Conservation (phyloP, 164 flowering plant species). For the Aristolochia fimbriata region DNA sequence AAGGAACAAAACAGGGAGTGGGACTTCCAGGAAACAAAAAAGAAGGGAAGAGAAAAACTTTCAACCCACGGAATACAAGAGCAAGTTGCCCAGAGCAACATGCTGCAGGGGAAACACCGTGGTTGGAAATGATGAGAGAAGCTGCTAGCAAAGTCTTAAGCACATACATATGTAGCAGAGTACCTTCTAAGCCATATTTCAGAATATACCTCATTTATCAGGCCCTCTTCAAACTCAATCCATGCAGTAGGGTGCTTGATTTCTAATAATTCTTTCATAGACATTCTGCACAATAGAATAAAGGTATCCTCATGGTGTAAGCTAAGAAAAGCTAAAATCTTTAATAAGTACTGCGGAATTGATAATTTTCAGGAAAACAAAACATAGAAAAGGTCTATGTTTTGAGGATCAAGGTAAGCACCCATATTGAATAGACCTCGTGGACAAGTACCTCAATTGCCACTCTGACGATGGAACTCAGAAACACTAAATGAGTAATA, state of each 20-base stretch:
- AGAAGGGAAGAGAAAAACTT: neutral
- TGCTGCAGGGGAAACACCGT: neutral
- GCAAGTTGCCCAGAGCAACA: neutral
- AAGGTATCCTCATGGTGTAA: neutral
- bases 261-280: conserved; percentile 68
- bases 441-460: too few relatives aligned
- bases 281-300: conserved; percentile 51
- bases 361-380: too few relatives aligned
- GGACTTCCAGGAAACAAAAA: too few relatives aligned
- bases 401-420: too few relatives aligned
- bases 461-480: too few relatives aligned
- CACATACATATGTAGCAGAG: neutral
- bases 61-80: neutral
- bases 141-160: neutral
- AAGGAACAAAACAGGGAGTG: too few relatives aligned
- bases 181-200: neutral
- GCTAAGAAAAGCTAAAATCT: neutral
- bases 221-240: conserved; percentile 86
- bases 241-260: conserved; percentile 87
- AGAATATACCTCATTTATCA: conserved; percentile 70
- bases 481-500: too few relatives aligned
- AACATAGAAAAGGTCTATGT: too few relatives aligned
- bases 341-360: too few relatives aligned
- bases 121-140: neutral
- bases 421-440: too few relatives aligned